phyloP scores from a whole-genome alignment of 192 early-diverging fungal genomes.

The Coemansia sp. region DNA sequence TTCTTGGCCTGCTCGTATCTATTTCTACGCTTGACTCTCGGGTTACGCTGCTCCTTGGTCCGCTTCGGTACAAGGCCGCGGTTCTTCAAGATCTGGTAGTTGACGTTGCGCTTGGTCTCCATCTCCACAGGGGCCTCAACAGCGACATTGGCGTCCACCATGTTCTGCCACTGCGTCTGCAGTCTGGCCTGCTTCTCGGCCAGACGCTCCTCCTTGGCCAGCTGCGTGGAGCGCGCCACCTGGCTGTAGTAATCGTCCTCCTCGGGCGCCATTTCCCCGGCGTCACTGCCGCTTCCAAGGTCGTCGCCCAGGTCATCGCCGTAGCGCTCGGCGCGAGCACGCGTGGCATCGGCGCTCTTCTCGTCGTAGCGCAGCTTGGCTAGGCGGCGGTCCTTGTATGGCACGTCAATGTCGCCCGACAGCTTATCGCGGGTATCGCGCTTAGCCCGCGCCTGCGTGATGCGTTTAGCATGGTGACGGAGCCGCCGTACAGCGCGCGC shows the following conservation, averaged over 20 bases:
- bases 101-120: constrained; percentile 75
- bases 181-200: constrained; percentile 58
- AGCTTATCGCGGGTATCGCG: constrained; percentile 48
- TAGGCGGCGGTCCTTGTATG: constrained; percentile 64
- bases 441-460: constrained; percentile 39
- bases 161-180: constrained; percentile 34
- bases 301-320: constrained; percentile 61
- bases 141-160: constrained; percentile 50
- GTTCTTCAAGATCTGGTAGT: constrained; percentile 92
- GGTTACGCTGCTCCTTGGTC: constrained; percentile 91
- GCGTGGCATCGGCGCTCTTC: constrained; percentile 14
- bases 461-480: constrained; percentile 47
- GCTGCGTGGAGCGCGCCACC: constrained; percentile 52
- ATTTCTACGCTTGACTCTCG: constrained; percentile 88
- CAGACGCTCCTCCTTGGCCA: constrained; percentile 46
- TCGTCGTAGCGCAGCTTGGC: constrained; percentile 36
- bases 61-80: constrained; percentile 91
- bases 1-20: constrained; percentile 90
- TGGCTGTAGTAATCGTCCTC: constrained; percentile 62
- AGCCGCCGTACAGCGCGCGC: constrained; percentile 51
- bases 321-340: constrained; percentile 14
- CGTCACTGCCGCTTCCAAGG: constrained; percentile 55
- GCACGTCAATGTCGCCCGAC: constrained; percentile 80
- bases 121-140: constrained; percentile 53
- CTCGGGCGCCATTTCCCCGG: constrained; percentile 29